Evolutionary conservation across 352 stramenopile species (phyloP).

Genomic region (Phytophthora sp.): DNA sequence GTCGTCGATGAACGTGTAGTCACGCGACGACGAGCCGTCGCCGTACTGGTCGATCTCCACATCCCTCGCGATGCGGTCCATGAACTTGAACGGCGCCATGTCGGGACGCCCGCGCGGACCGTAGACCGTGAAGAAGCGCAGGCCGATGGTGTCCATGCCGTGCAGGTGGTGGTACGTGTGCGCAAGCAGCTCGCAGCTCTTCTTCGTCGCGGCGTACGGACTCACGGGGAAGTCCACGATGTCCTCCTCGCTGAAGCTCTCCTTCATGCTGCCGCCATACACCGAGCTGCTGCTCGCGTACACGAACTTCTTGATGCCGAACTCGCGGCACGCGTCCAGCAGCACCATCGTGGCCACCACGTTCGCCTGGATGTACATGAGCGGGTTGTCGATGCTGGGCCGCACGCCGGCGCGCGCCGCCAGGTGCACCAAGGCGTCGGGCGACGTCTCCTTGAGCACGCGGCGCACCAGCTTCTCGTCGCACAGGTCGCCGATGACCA

Average conservation of each 20-base stretch:
- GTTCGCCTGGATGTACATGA: slow-evolving; percentile 98
- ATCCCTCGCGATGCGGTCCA: slow-evolving; percentile 93
- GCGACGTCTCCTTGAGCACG: slow-evolving; percentile 89
- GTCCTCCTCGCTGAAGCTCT: slow-evolving; percentile 91
- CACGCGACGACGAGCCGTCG: slow-evolving; percentile 93
- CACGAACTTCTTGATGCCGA: slow-evolving; percentile 94
- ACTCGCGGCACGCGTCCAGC: slow-evolving; percentile 92
- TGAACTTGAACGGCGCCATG: slow-evolving; percentile 99
- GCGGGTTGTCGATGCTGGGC: slow-evolving; percentile 97
- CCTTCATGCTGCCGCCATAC: slow-evolving; percentile 94
- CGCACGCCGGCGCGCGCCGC: slow-evolving; percentile 96
- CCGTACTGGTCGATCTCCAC: slow-evolving; percentile 97
- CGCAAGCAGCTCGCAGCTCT: slow-evolving; percentile 96
- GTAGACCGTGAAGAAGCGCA: slow-evolving; percentile 99
- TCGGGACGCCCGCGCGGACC: slow-evolving; percentile 95
- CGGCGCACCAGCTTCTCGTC: slow-evolving; percentile 91
- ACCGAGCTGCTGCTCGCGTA: slow-evolving; percentile 96
- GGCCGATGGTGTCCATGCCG: slow-evolving; percentile 92
- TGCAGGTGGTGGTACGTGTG: slow-evolving; percentile 98
- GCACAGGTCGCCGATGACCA: slow-evolving; percentile 95
- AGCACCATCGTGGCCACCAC: slow-evolving; percentile 94
- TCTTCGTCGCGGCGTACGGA: slow-evolving; percentile 98
- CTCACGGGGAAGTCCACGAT: slow-evolving; percentile 95
- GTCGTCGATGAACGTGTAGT: slow-evolving; percentile 99
- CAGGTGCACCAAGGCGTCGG: slow-evolving; percentile 94